Evolutionary conservation across 2,329 filamentous ascomycete species (phyloP).

Genomic region (Ploettnerulaceae sp.): DNA sequence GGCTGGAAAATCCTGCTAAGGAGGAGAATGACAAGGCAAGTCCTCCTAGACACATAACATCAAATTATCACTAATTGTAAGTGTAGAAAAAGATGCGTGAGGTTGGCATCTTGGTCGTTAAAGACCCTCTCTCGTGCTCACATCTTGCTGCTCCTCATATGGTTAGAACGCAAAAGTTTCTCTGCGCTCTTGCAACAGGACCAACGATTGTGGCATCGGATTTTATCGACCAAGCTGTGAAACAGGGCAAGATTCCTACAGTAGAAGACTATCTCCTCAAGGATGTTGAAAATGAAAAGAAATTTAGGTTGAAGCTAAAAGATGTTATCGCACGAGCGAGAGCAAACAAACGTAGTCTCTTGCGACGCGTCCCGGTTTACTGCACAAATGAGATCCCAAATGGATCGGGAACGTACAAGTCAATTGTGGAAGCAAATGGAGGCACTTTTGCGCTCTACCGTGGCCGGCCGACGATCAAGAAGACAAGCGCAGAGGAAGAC

Average conservation of each 20-base stretch:
- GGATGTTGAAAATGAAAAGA: constrained; percentile 69
- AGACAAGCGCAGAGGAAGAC: constrained; percentile 57
- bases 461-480: constrained; percentile 61
- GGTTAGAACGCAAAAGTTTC: constrained; percentile 89
- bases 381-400: constrained; percentile 77
- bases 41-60: background rate
- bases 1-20: constrained; percentile 67
- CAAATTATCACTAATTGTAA: constrained; percentile 17
- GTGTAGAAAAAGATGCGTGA: constrained; percentile 71
- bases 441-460: constrained; percentile 75
- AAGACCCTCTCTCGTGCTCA: constrained; percentile 71
- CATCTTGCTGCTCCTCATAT: constrained; percentile 84
- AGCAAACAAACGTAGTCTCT: constrained; percentile 69
- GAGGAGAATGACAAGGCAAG: constrained; percentile 79
- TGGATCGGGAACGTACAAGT: constrained; percentile 77
- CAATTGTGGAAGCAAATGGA: constrained; percentile 84
- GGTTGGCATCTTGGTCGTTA: constrained; percentile 75
- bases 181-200: constrained; percentile 77
- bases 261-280: constrained; percentile 62
- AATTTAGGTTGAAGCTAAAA: constrained; percentile 63
- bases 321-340: constrained; percentile 67
- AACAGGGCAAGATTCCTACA: constrained; percentile 59
- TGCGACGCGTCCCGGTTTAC: constrained; percentile 74
- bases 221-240: constrained; percentile 75
- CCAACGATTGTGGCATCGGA: constrained; percentile 70